Evolutionary conservation across 2,329 filamentous ascomycete species (phyloP).

Genomic region (Tolypocladium tundrense): DNA sequence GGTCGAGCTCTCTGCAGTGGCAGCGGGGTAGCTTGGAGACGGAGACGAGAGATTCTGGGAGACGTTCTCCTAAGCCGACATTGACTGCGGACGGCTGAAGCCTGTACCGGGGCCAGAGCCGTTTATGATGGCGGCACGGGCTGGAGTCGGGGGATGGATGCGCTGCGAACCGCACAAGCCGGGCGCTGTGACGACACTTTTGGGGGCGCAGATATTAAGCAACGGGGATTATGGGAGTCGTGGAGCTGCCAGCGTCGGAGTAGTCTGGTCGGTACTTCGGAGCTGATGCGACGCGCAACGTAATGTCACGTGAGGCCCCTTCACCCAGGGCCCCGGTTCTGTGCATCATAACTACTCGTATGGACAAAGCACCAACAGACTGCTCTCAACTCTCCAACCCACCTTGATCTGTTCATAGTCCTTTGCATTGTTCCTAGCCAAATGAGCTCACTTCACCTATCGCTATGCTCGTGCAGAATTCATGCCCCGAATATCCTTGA

Average conservation of each 20-base stretch:
- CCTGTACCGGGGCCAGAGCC: not conserved
- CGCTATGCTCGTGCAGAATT: not conserved
- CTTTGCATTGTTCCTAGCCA: no score
- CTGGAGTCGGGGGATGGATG: not conserved
- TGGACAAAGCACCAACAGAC: not conserved
- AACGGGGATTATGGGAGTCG: not conserved
- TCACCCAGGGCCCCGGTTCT: not conserved
- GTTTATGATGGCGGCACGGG: not conserved
- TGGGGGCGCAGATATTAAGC: not conserved
- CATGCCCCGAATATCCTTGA: not conserved
- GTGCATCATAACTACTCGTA: not conserved
- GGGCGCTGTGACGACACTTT: not conserved
- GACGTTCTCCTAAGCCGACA: slow-evolving; percentile 12
- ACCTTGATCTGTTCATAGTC: not conserved
- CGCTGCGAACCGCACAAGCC: not conserved
- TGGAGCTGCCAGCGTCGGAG: not conserved
- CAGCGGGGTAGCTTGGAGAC: slow-evolving; percentile 21
- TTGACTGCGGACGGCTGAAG: slow-evolving; percentile 8
- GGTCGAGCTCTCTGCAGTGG: slow-evolving; percentile 11
- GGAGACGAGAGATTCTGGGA: slow-evolving; percentile 5
- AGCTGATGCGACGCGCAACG: slow-evolving; percentile 5
- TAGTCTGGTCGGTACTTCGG: not conserved
- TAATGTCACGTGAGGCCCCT: slow-evolving; percentile 7
- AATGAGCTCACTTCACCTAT: not conserved
- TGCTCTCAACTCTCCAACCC: not conserved